These are phyloP conservation scores for Eremothecium cymbalariae DNA, from an alignment of 1,139 yeast species.

Conservation along the genomic window DNA sequence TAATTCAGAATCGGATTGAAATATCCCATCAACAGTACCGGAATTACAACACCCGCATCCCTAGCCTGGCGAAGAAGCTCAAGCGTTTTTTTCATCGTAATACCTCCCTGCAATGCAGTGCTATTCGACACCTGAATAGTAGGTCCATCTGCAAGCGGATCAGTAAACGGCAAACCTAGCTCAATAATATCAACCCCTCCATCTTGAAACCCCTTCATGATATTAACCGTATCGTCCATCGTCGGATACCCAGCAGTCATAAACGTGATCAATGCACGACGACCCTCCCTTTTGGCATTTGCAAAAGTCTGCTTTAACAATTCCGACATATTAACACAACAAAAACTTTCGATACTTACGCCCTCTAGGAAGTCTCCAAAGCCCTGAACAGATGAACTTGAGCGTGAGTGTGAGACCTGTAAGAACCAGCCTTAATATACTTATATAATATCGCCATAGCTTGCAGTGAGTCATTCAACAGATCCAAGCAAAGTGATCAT, in stretches of 20 bases:
- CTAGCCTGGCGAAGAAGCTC: conserved; percentile 72
- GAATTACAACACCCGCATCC: conserved; percentile 73
- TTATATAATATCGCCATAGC: no score
- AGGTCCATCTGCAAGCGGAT: conserved; percentile 98
- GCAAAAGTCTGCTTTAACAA: conserved; percentile 63
- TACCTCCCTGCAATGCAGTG: conserved; percentile 70
- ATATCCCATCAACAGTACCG: conserved; percentile 92
- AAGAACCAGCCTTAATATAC: conserved; percentile 1
- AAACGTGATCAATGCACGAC: conserved; percentile 86
- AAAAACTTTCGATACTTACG: no score
- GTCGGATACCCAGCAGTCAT: conserved; percentile 94
- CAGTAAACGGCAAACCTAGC: conserved; percentile 95
- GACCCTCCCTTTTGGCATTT: conserved; percentile 61
- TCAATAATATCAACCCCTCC: conserved; percentile 96
- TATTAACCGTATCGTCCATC: conserved; percentile 77
- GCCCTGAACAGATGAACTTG: background rate
- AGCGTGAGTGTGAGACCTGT: no score
- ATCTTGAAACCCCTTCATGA: conserved; percentile 77
- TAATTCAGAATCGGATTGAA: conserved; percentile 87
- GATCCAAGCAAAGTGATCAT: no score
- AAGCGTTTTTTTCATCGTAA: conserved; percentile 59
- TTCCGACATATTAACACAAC: conserved; percentile 45
- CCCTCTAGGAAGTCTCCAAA: no score
- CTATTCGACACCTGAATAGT: conserved; percentile 85
- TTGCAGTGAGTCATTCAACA: no score